Percentiles rank a stretch among this genome's conserved stretches.
phyloP scores from a whole-genome alignment of 2,329 filamentous ascomycete genomes.

The Ophiocordyceps sinensis region DNA sequence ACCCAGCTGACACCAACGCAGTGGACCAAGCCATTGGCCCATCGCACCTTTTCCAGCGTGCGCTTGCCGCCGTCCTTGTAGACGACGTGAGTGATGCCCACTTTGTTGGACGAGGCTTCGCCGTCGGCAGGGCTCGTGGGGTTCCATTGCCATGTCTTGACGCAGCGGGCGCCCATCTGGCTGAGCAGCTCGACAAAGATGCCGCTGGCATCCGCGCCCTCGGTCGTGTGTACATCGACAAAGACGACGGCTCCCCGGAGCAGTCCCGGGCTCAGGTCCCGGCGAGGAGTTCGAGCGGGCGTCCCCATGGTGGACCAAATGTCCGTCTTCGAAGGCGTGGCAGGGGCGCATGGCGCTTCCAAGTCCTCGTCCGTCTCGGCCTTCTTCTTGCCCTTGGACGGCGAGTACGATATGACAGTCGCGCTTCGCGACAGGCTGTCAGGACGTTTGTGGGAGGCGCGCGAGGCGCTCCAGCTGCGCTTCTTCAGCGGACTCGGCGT shows the following conservation, averaged over 20 bases:
- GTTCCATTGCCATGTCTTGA: slow-evolving; percentile 65
- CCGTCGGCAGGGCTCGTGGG: slow-evolving; percentile 40
- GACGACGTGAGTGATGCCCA: slow-evolving; percentile 76
- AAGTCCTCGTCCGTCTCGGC: background rate
- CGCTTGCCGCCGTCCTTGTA: slow-evolving; percentile 76
- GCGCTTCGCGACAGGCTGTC: slow-evolving; percentile 29
- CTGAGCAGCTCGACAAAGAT: slow-evolving; percentile 67
- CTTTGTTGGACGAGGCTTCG: slow-evolving; percentile 30
- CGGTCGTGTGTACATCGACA: slow-evolving; percentile 71
- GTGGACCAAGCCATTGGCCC: slow-evolving; percentile 58
- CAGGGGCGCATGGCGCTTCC: slow-evolving; percentile 21
- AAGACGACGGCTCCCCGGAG: slow-evolving; percentile 63
- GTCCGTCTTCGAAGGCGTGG: slow-evolving; percentile 19
- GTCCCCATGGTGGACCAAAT: slow-evolving; percentile 40
- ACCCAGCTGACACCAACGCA: slow-evolving; percentile 86
- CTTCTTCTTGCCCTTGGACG: slow-evolving; percentile 22
- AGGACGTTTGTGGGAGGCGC: slow-evolving; percentile 28
- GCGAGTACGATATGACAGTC: slow-evolving; percentile 40
- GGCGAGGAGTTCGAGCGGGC: slow-evolving; percentile 40
- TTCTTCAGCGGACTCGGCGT: slow-evolving; percentile 32
- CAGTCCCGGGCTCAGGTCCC: slow-evolving; percentile 35
- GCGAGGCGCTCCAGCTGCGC: slow-evolving; percentile 35
- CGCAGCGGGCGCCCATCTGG: slow-evolving; percentile 69
- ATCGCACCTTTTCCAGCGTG: slow-evolving; percentile 67
- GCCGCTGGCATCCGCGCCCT: slow-evolving; percentile 67